These are phyloP conservation scores for Endotrypanum monterogeii DNA, from an alignment of 208 protist species.

Conservation along the genomic window DNA sequence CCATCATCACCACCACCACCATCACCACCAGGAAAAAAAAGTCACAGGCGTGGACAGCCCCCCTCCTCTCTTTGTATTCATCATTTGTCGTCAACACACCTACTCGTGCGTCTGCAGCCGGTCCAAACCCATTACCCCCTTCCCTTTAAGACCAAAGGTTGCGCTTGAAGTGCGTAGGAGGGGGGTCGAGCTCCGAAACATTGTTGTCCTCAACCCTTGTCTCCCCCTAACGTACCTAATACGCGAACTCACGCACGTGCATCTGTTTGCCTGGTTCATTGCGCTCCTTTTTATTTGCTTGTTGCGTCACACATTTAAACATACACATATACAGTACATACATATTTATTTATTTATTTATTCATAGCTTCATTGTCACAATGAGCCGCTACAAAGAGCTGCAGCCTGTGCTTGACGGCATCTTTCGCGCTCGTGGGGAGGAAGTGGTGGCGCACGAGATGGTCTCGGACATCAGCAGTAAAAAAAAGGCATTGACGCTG, in stretches of 20 bases:
- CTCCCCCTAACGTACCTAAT: too few species aligned
- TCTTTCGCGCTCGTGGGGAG: conserved; percentile 77
- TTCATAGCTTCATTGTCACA: neutral
- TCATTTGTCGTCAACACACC: neutral
- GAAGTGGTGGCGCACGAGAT: conserved; percentile 76
- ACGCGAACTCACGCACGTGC: too few species aligned
- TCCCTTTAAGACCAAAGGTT: neutral
- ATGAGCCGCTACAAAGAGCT: conserved; percentile 59
- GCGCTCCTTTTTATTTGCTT: too few species aligned
- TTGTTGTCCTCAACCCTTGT: too few species aligned
- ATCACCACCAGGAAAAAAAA: neutral
- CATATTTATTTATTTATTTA: neutral
- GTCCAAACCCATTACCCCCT: neutral
- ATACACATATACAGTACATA: neutral
- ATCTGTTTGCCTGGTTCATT: too few species aligned
- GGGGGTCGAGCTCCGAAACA: neutral
- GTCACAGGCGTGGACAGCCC: neutral
- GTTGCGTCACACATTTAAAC: neutral
- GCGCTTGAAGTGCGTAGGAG: neutral
- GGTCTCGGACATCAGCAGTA: conserved; percentile 63
- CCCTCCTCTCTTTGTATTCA: neutral
- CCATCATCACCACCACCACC: too few species aligned
- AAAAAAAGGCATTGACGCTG: conserved; percentile 44
- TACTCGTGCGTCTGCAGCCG: neutral
- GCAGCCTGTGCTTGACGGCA: conserved; percentile 51